Percentiles rank a stretch among this genome's conserved stretches.
phyloP scores from a whole-genome alignment of 768 basidiomycete species.

The Arthromyces matolae region DNA sequence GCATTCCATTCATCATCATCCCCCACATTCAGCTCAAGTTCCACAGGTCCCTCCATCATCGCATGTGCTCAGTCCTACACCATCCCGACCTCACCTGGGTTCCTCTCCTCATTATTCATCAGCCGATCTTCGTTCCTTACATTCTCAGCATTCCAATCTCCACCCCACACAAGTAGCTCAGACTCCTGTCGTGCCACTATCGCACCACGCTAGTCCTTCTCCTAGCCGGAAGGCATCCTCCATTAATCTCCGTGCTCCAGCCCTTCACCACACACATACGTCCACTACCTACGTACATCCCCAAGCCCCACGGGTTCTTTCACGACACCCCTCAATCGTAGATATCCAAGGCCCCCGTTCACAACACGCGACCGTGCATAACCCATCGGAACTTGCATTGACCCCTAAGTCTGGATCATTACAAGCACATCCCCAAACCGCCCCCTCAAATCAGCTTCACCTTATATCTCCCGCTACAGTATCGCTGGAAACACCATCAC shows the following conservation, averaged over 20 bases:
- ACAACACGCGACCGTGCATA: neutral
- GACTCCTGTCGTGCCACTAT: too few species aligned
- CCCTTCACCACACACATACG: neutral
- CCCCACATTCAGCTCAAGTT: neutral
- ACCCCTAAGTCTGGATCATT: neutral
- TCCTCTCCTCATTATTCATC: neutral
- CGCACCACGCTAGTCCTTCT: too few species aligned
- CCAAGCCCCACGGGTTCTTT: neutral
- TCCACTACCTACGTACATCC: neutral
- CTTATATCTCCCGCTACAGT: neutral
- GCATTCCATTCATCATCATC: neutral
- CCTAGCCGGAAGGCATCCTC: too few species aligned
- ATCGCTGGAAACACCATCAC: neutral
- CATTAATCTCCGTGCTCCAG: too few species aligned
- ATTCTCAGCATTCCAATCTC: neutral
- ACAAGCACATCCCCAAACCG: neutral
- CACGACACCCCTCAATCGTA: neutral
- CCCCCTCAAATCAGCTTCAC: neutral
- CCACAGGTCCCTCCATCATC: too few species aligned
- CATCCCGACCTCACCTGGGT: neutral
- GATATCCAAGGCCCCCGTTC: neutral
- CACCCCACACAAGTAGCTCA: too few species aligned
- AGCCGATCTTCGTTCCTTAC: neutral
- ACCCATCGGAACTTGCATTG: neutral
- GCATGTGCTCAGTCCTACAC: too few species aligned